Evolutionary conservation across 192 early-diverging fungal species (phyloP).

Genomic region (Kickxella alabastrina): DNA sequence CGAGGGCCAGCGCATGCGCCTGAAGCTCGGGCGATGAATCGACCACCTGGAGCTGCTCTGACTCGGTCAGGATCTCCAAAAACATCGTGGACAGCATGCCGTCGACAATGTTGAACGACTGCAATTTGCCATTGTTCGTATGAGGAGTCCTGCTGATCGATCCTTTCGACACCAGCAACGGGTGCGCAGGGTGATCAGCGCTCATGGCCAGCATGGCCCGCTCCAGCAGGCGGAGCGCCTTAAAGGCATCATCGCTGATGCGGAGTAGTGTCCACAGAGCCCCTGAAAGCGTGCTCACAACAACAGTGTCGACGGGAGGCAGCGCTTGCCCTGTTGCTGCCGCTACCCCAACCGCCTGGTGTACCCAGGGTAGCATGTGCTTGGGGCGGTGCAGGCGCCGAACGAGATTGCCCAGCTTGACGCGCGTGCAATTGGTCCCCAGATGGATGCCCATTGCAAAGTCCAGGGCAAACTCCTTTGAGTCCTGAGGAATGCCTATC

Average conservation of each 20-base stretch:
- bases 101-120: slow-evolving; percentile 9
- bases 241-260: slow-evolving; percentile 22
- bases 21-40: slow-evolving; percentile 12
- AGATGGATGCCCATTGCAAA: slow-evolving; percentile 26
- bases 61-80: slow-evolving; percentile 8
- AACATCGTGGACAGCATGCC: slow-evolving; percentile 20
- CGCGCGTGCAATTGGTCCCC: slow-evolving; percentile 20
- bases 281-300: slow-evolving; percentile 20
- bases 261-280: slow-evolving; percentile 36
- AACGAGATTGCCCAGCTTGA: slow-evolving; percentile 15
- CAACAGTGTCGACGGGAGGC: background rate
- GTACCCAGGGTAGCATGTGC: slow-evolving; percentile 23
- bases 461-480: slow-evolving; percentile 38
- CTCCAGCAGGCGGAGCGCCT: slow-evolving; percentile 18
- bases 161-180: slow-evolving; percentile 9
- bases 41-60: slow-evolving; percentile 34
- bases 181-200: slow-evolving; percentile 24
- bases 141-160: slow-evolving; percentile 9
- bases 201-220: slow-evolving; percentile 19
- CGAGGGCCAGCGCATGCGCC: slow-evolving; percentile 1
- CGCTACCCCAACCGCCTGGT: background rate
- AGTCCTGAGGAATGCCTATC: slow-evolving; percentile 7
- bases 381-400: slow-evolving; percentile 1
- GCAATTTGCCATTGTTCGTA: background rate
- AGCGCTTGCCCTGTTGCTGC: background rate